Percentiles rank a stretch among this genome's conserved stretches.
phyloP scores from a whole-genome alignment of 768 basidiomycete genomes.

The Cystofilobasidium macerans region DNA sequence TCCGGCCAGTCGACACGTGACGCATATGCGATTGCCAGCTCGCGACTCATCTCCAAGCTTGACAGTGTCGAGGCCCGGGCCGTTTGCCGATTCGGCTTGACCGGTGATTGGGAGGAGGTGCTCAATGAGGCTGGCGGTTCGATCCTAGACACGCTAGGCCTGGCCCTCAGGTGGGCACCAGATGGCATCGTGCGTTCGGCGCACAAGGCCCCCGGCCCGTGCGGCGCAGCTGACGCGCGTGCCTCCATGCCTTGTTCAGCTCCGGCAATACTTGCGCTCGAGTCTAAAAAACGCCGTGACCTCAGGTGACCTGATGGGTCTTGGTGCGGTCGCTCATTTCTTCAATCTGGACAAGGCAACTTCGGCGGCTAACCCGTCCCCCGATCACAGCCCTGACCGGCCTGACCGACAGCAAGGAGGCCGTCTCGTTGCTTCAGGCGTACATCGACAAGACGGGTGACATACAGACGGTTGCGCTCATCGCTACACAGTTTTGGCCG shows the following conservation, averaged over 20 bases:
- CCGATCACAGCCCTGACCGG: constrained; percentile 10
- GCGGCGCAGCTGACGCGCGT: background rate
- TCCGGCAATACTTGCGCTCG: constrained; percentile 1
- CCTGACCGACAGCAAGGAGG: constrained; percentile 5
- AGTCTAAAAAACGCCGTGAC: background rate
- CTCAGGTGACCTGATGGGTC: constrained; percentile 6
- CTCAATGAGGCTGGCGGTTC: constrained; percentile 19
- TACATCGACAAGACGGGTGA: constrained; percentile 17
- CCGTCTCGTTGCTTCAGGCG: constrained; percentile 8
- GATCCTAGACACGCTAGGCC: background rate
- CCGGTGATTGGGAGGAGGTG: constrained; percentile 20
- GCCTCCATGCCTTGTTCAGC: background rate
- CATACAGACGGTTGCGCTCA: constrained; percentile 21
- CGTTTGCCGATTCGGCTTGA: constrained; percentile 22
- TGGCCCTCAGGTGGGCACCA: constrained; percentile 15
- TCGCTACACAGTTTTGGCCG: constrained; percentile 11
- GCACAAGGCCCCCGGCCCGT: background rate
- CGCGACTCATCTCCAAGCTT: constrained; percentile 6
- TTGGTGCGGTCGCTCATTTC: background rate
- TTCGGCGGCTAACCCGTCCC: background rate
- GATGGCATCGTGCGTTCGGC: constrained; percentile 2
- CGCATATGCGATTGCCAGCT: background rate
- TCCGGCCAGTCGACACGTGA: background rate
- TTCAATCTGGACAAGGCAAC: background rate
- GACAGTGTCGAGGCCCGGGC: constrained; percentile 16